These are phyloP conservation scores for Calonectria leucothoes DNA, from an alignment of 2,329 filamentous ascomycete genomes.

Conservation along the genomic window DNA sequence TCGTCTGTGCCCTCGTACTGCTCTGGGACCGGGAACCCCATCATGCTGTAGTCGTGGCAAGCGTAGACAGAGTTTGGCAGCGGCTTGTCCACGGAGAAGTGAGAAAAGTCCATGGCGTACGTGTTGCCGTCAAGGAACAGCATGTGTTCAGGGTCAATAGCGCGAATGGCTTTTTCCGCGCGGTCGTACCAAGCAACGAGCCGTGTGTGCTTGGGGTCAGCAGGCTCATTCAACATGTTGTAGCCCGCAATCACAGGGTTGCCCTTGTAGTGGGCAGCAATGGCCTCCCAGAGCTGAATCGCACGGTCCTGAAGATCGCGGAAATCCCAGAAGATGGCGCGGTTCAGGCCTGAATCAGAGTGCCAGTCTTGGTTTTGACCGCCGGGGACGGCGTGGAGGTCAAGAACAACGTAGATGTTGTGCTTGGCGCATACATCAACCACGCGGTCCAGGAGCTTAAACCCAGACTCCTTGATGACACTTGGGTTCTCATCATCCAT, in stretches of 20 bases:
- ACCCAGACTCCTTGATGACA: slow-evolving; percentile 59
- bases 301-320: slow-evolving; percentile 59
- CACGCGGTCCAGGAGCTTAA: slow-evolving; percentile 61
- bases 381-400: slow-evolving; percentile 57
- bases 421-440: slow-evolving; percentile 57
- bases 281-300: slow-evolving; percentile 56
- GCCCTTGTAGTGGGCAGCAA: slow-evolving; percentile 54
- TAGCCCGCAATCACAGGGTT: slow-evolving; percentile 57
- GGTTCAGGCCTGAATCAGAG: slow-evolving; percentile 50
- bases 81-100: slow-evolving; percentile 50
- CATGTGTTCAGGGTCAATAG: slow-evolving; percentile 60
- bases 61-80: slow-evolving; percentile 63
- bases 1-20: slow-evolving; percentile 53
- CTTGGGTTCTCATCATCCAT: slow-evolving; percentile 63
- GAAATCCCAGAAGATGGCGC: slow-evolving; percentile 59
- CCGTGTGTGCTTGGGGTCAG: slow-evolving; percentile 38
- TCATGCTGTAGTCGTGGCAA: slow-evolving; percentile 64
- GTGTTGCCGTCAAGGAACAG: slow-evolving; percentile 65
- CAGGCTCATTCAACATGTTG: slow-evolving; percentile 50
- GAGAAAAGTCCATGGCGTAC: slow-evolving; percentile 63
- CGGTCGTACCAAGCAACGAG: slow-evolving; percentile 51
- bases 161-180: slow-evolving; percentile 52
- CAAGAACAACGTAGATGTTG: slow-evolving; percentile 57
- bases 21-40: slow-evolving; percentile 59
- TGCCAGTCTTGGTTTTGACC: slow-evolving; percentile 63